A percentile compares a stretch with the other conserved stretches of the same genome.
Conservation (phyloP, 495 filamentous ascomycete species). For the Friedmanniomyces endolithicus region DNA sequence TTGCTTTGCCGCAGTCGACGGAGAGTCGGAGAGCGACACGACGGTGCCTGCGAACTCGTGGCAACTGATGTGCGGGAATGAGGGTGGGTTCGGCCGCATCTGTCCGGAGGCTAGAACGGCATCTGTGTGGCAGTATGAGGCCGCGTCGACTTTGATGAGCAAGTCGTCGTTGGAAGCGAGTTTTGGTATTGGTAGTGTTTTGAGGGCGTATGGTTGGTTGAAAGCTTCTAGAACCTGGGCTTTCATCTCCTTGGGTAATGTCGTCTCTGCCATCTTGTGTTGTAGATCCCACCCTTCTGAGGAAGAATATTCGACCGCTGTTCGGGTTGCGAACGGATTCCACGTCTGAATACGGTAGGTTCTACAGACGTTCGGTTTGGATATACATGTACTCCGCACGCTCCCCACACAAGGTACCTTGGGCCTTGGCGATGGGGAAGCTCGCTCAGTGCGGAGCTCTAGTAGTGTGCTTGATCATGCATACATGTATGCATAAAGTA, state of each 20-base stretch:
- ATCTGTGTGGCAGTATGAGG: conserved; percentile 50
- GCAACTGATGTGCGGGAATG: conserved; percentile 39
- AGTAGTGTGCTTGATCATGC: too few species aligned
- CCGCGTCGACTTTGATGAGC: conserved; percentile 44
- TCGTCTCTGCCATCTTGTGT: neutral
- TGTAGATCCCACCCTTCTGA: too few species aligned
- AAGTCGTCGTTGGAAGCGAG: conserved; percentile 37
- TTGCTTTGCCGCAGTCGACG: conserved; percentile 23
- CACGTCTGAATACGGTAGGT: too few species aligned
- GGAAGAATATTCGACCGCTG: too few species aligned
- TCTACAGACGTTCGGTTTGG: too few species aligned
- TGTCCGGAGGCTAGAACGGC: conserved; percentile 36
- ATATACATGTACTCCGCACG: neutral
- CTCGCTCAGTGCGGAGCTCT: too few species aligned
- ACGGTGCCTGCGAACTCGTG: conserved; percentile 49
- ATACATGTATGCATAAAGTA: too few species aligned
- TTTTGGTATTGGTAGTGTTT: conserved; percentile 36
- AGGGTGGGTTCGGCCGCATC: conserved; percentile 26
- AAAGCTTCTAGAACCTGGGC: conserved; percentile 27
- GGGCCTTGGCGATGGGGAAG: too few species aligned
- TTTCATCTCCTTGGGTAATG: conserved; percentile 9
- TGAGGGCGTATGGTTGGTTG: conserved; percentile 40
- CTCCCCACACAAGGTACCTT: neutral
- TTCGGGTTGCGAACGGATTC: too few species aligned
- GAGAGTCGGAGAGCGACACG: conserved; percentile 30